A percentile compares a stretch with the other conserved stretches of the same genome.
Evolutionary conservation across 179 eudicot species (phyloP).

Genomic region (Silene noctiflora): DNA sequence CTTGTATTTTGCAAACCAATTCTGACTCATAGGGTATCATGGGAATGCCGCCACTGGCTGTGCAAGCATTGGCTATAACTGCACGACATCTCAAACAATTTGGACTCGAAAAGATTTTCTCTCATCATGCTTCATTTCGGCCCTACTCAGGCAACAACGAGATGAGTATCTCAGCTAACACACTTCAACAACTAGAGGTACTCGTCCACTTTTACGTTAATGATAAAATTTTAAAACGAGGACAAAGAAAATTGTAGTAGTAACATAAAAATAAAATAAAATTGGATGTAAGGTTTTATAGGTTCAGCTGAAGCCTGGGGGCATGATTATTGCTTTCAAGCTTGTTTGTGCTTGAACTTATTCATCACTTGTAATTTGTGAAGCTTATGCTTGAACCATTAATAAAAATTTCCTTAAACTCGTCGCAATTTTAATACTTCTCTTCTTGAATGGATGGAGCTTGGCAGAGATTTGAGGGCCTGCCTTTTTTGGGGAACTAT

Average conservation of each 20-base stretch:
- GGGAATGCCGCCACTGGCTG: conserved; percentile 72
- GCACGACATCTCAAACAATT: conserved; percentile 80
- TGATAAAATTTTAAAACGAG: neutral
- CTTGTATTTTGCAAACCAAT: neutral
- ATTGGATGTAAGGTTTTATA: neutral
- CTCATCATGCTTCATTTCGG: conserved; percentile 77
- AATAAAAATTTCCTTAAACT: too few species aligned
- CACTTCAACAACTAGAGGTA: conserved; percentile 93
- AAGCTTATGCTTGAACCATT: too few species aligned
- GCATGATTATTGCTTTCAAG: too few species aligned
- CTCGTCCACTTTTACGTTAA: conserved; percentile 10
- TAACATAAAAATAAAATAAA: neutral
- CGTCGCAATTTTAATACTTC: too few species aligned
- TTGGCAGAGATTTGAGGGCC: too few species aligned
- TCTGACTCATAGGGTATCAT: conserved; percentile 50
- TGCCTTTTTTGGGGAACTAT: too few species aligned
- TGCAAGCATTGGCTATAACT: conserved; percentile 72
- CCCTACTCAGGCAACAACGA: conserved; percentile 66
- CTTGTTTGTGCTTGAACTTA: too few species aligned
- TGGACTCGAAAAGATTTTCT: conserved; percentile 75
- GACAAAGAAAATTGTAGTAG: neutral
- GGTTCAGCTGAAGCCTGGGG: too few species aligned
- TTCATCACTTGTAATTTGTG: too few species aligned
- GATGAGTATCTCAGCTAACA: conserved; percentile 87
- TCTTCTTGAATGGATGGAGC: too few species aligned